A percentile compares a stretch with the other conserved stretches of the same genome.
These are phyloP conservation scores for Eucalyptus regnans DNA, from an alignment of 345 rosid genomes.

Conservation along the genomic window DNA sequence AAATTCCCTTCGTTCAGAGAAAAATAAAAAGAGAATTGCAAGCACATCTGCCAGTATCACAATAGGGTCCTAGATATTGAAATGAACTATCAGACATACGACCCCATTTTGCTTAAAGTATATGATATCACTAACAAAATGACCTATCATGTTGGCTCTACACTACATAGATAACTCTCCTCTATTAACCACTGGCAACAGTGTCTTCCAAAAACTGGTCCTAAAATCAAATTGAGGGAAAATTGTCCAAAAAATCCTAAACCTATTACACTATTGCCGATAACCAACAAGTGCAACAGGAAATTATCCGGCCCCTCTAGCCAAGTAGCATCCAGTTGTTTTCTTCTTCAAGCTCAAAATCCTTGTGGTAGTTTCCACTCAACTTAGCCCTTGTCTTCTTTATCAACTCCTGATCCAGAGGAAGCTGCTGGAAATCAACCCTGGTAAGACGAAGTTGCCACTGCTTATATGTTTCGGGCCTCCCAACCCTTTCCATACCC, in stretches of 20 bases:
- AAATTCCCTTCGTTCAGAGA: background rate
- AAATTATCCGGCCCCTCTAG: conserved; percentile 39
- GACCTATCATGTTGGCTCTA: background rate
- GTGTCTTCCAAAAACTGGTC: background rate
- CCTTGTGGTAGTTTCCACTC: conserved; percentile 17
- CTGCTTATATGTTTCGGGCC: conserved; percentile 46
- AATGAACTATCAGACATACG: background rate
- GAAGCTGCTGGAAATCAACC: conserved; percentile 40
- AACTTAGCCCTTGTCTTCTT: conserved; percentile 1
- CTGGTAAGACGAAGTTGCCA: conserved; percentile 30
- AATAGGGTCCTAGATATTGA: background rate
- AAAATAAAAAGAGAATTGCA: background rate
- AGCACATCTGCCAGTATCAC: background rate
- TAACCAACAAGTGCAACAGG: conserved; percentile 35
- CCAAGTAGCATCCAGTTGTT: conserved; percentile 43
- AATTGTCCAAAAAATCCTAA: too few species aligned
- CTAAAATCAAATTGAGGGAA: background rate
- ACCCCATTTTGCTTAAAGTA: background rate
- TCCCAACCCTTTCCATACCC: conserved; percentile 30
- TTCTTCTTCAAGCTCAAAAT: conserved; percentile 30
- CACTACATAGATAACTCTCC: background rate
- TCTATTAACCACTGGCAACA: background rate
- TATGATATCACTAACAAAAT: background rate
- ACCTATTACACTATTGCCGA: background rate
- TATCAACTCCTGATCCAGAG: conserved; percentile 11